Base-by-base conservation (phyloP, 768 basidiomycete species). In the Termitomyces sp. region DNA sequence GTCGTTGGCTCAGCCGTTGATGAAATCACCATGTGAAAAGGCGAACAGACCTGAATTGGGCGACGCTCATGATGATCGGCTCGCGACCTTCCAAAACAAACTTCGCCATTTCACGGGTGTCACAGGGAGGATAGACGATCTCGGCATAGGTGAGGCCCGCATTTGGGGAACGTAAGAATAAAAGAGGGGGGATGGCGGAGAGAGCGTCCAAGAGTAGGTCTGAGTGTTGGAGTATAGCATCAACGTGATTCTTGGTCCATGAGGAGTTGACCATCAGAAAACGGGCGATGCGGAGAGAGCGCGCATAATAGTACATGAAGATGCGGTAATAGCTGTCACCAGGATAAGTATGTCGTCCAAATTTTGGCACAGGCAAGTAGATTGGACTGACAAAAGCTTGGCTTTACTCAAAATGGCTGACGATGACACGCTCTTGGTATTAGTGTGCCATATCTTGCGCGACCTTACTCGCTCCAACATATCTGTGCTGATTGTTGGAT, bases 241-340 rank as follows among this genome's bases (percentile, higher is more conserved):
- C 80, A 59, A 98, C 75, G 64, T 98, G 97, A 41, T 78, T 79
- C 63, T 86, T 84, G 2, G 96, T 98, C 96, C 97, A 98, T 0
- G 90, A 85, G 4, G 94, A 97, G 70, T 98, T 98, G 63, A 91
- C 94, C 91, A 96, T 94, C 44, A 90, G 61, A 70, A 91, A 90
- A 54, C 77, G 80, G 2, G 93, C 85, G 40, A 78, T 79, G 25
- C 82, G 80, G 30, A 99, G 83, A 10, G 88, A 86, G 3, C 78
- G 68, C 1, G 89, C 76, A 69, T 99, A 98, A 54, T 89, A 79
- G 58, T 83, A 82, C 79, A 95, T 93, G 70, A 91, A 91, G 5
- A 94, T 62, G 48, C 85, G 84, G 71, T 99, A 98, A 70, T 98
- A 98, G 10, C 91, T 93, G 63, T 50, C 30, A 49, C 17, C 27